Percentiles rank a stretch among this genome's conserved stretches.
Evolutionary conservation across 495 filamentous ascomycete genomes (phyloP).

Genomic region (Aspergillus biplanus): DNA sequence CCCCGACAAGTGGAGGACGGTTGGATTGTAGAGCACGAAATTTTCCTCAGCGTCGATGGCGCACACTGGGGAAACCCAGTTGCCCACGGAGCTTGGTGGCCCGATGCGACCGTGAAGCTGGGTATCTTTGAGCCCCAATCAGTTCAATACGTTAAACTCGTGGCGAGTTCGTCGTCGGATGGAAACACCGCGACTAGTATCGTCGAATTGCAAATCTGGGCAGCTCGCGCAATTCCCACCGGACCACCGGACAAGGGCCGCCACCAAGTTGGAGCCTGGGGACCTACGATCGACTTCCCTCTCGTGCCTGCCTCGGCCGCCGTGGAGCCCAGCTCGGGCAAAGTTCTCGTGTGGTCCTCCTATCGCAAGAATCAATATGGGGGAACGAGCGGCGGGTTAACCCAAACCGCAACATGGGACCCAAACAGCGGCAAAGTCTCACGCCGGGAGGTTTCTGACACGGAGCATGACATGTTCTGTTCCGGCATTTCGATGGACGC

Average conservation of each 20-base stretch:
- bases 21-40: slow-evolving; percentile 42
- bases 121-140: slow-evolving; percentile 40
- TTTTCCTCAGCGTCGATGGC: slow-evolving; percentile 45
- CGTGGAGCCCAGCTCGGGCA: slow-evolving; percentile 34
- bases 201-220: slow-evolving; percentile 37
- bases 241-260: not conserved
- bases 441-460: slow-evolving; percentile 46
- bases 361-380: slow-evolving; percentile 42
- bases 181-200: slow-evolving; percentile 29
- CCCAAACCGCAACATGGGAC: slow-evolving; percentile 36
- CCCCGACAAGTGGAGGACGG: slow-evolving; percentile 11
- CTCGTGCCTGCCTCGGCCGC: slow-evolving; percentile 52
- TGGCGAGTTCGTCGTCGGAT: slow-evolving; percentile 32
- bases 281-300: slow-evolving; percentile 54
- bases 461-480: slow-evolving; percentile 65
- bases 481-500: slow-evolving; percentile 58
- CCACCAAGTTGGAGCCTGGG: slow-evolving; percentile 42
- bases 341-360: slow-evolving; percentile 51
- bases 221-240: slow-evolving; percentile 17
- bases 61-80: slow-evolving; percentile 36
- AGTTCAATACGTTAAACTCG: slow-evolving; percentile 47
- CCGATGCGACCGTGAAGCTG: slow-evolving; percentile 42
- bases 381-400: slow-evolving; percentile 43
- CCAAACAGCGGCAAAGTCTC: slow-evolving; percentile 39
- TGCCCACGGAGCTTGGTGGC: slow-evolving; percentile 51